A percentile compares a stretch with the other conserved stretches of the same genome.
Evolutionary conservation across 2,329 filamentous ascomycete genomes (phyloP).

Genomic region (Nemania bipapillata): DNA sequence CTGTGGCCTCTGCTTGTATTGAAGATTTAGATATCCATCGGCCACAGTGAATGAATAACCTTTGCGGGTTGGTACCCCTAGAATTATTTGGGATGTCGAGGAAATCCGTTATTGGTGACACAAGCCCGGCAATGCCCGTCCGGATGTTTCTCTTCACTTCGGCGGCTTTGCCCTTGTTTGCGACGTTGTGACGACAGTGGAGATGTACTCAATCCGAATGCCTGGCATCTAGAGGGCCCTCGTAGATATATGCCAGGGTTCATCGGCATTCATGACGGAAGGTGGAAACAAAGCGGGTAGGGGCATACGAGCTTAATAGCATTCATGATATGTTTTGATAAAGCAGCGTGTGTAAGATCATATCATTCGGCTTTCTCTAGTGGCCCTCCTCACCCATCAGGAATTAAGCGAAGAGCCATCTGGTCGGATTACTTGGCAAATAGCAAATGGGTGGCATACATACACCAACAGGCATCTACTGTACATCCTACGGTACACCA

Average conservation of each 20-base stretch:
- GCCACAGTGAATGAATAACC: neutral
- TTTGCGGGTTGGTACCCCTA: neutral
- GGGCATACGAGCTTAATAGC: neutral
- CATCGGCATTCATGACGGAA: neutral
- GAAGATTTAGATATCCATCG: too few species aligned
- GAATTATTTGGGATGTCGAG: neutral
- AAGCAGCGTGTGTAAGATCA: slow-evolving; percentile 15
- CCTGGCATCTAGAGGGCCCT: neutral
- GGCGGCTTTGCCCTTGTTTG: neutral
- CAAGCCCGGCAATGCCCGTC: neutral
- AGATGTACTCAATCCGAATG: slow-evolving; percentile 6
- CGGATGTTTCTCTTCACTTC: slow-evolving; percentile 63
- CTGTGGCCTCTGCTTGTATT: too few species aligned
- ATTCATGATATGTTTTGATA: slow-evolving; percentile 22
- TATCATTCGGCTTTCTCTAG: slow-evolving; percentile 18
- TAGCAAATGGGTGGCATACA: neutral
- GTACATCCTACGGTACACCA: neutral
- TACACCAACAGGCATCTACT: neutral
- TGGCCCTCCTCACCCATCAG: neutral
- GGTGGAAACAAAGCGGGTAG: slow-evolving; percentile 5
- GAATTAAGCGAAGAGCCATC: slow-evolving; percentile 24
- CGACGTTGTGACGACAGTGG: slow-evolving; percentile 8
- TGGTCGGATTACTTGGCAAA: slow-evolving; percentile 27
- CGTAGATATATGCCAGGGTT: slow-evolving; percentile 10
- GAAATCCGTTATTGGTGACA: slow-evolving; percentile 1